phyloP scores from a whole-genome alignment of 495 filamentous ascomycete species.

The Hypoxylon cercidicola region DNA sequence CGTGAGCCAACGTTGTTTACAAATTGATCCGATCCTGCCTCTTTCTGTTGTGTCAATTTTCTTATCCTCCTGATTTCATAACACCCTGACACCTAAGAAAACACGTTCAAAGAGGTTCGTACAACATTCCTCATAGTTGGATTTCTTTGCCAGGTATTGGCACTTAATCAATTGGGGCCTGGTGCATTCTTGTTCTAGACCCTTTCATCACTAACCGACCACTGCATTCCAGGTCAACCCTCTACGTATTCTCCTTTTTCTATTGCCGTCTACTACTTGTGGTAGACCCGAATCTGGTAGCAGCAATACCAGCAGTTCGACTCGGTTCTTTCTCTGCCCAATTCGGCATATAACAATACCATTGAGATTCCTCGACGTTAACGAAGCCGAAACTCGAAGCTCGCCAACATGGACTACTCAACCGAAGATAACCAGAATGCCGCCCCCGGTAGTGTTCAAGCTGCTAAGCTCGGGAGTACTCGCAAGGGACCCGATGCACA shows the following conservation, averaged over 20 bases:
- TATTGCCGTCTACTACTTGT: conserved; percentile 11
- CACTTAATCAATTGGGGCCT: conserved; percentile 23
- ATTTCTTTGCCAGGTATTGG: conserved; percentile 32
- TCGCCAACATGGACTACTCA: conserved; percentile 66
- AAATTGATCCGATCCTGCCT: conserved; percentile 30
- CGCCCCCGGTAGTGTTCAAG: conserved; percentile 65
- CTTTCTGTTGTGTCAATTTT: conserved; percentile 8
- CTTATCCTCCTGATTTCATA: conserved; percentile 14
- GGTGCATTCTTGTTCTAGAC: conserved; percentile 6
- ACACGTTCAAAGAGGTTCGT: conserved; percentile 42
- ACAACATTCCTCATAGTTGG: conserved; percentile 28
- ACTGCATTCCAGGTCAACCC: conserved; percentile 39
- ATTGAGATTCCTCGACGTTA: conserved; percentile 2
- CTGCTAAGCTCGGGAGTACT: conserved; percentile 67
- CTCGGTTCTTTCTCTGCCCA: conserved; percentile 23
- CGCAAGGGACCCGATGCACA: conserved; percentile 70
- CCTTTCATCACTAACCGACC: conserved; percentile 40
- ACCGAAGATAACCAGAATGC: conserved; percentile 80
- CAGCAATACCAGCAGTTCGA: conserved; percentile 1
- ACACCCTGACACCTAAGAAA: conserved; percentile 19
- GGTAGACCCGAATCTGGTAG: conserved; percentile 26
- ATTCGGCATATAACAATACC: conserved; percentile 17
- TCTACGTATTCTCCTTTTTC: conserved; percentile 32
- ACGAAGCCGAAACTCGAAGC: conserved; percentile 13
- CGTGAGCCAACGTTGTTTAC: conserved; percentile 36